phyloP scores from a whole-genome alignment of 176 grass and related monocot genomes.

The Oryza meyeriana region DNA sequence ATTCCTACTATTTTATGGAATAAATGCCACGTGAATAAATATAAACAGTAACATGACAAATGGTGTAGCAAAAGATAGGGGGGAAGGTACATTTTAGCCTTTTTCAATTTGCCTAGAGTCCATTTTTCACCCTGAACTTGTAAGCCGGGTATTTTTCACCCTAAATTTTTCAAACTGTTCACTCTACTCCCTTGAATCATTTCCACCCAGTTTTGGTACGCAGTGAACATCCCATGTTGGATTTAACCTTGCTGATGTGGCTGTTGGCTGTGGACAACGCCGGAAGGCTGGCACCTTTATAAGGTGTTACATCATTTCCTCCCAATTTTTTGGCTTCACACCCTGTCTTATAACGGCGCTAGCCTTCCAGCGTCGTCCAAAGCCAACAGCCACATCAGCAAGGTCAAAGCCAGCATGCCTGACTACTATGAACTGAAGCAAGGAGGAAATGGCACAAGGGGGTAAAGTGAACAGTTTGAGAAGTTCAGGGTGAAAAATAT shows the following conservation, averaged over 20 bases:
- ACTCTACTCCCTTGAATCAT: too few relatives aligned
- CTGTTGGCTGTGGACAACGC: not conserved
- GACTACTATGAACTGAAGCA: not conserved
- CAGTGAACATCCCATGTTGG: not conserved
- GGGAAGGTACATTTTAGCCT: too few relatives aligned
- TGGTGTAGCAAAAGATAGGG: not conserved
- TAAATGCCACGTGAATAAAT: not conserved
- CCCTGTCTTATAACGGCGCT: not conserved
- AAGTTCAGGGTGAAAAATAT: not conserved
- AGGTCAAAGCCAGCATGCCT: not conserved
- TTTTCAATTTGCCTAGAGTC: too few relatives aligned
- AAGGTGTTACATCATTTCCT: not conserved
- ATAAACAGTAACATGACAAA: not conserved
- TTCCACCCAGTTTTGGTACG: too few relatives aligned
- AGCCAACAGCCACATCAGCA: not conserved
- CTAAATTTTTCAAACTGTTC: too few relatives aligned
- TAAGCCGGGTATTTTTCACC: too few relatives aligned
- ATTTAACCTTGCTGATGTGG: too few relatives aligned
- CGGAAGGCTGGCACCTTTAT: not conserved
- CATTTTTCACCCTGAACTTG: too few relatives aligned
- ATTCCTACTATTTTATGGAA: not conserved
- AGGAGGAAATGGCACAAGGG: not conserved
- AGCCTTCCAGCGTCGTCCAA: not conserved
- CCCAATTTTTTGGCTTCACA: not conserved
- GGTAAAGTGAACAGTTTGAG: not conserved